Base-by-base conservation (phyloP, 2,329 filamentous ascomycete genomes). In the Diaporthe citrichinensis region DNA sequence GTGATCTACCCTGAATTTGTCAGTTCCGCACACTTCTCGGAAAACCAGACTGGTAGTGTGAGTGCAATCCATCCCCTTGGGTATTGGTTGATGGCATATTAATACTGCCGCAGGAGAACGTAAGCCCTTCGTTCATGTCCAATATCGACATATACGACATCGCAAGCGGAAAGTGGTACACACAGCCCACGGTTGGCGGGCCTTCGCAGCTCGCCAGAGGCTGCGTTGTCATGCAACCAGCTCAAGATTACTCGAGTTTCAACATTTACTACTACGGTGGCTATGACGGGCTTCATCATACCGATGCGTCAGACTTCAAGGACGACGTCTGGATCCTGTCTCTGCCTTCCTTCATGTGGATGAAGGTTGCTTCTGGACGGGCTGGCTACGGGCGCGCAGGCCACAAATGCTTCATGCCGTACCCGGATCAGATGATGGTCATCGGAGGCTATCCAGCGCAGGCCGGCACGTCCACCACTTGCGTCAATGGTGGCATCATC, bases 221-320 rank as follows among this genome's bases (percentile, higher is more conserved):
- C 81, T 97, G 95, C 80, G 92, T 94, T 4, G 93, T 95, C 0
- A 91, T 95, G 1, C 94, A 91, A n/a, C 87, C 91, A 0, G 92
- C 94, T 20, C 87, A 91, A 59, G 94, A 95, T 80, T 88, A 87
- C 46, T 94, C 93, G 15, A 95, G 92, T 75, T 94, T 93, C 83
- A 95, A 96, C 81, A 92, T 97, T 68, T 96, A 96, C 86, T 95
- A 94, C 85, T 97, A 95, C 79, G 95, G 94, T 23, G 95, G 95
- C 0, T 96, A 93, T 80, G 84, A 91, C 74, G 91, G 90, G 0
- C 78, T 92, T 8, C 75, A 88, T 74, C 39, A 76, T 0, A 71
- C 59, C 0, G 76, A 83, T 0, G 44, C 44, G 2, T 57, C 74
- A 17, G 76, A 82, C 23, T 90, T 87, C 78, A 87, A 83, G 72